Conservation (phyloP, 805 yeast species). For the Cyberlindnera maritima region DNA sequence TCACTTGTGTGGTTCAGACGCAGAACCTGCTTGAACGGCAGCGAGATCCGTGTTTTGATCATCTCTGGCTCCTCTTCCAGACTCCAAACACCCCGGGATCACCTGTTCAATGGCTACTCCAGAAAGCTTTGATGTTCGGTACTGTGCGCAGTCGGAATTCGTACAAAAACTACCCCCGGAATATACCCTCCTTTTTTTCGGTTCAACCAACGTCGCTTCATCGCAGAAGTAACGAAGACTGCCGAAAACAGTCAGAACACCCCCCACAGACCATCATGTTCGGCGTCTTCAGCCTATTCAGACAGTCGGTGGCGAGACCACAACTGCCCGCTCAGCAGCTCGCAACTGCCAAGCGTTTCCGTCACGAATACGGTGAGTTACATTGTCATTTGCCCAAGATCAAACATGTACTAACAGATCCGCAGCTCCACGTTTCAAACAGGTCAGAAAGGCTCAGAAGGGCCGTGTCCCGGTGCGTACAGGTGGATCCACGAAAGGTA, state of each 20-base stretch:
- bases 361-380: conserved; percentile 26
- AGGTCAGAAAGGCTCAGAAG: conserved; percentile 71
- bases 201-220: too few species aligned
- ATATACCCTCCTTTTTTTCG: background rate
- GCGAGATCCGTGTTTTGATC: background rate
- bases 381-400: background rate
- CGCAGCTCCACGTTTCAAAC: conserved; percentile 29
- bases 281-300: conserved; percentile 9
- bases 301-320: conserved; percentile 11
- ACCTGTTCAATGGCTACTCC: too few species aligned
- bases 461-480: conserved; percentile 93
- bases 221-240: too few species aligned
- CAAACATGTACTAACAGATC: background rate
- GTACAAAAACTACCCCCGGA: too few species aligned
- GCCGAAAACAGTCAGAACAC: too few species aligned
- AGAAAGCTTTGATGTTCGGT: too few species aligned
- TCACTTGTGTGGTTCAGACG: conserved; percentile 14
- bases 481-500: conserved; percentile 92
- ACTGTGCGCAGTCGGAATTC: background rate
- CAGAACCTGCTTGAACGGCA: background rate
- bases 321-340: conserved; percentile 10
- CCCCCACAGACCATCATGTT: conserved; percentile 5
- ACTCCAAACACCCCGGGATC: too few species aligned
- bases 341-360: conserved; percentile 26
- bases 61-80: background rate